Conservation (phyloP, 495 filamentous ascomycete genomes). For the Penicillium atrosanguineum region DNA sequence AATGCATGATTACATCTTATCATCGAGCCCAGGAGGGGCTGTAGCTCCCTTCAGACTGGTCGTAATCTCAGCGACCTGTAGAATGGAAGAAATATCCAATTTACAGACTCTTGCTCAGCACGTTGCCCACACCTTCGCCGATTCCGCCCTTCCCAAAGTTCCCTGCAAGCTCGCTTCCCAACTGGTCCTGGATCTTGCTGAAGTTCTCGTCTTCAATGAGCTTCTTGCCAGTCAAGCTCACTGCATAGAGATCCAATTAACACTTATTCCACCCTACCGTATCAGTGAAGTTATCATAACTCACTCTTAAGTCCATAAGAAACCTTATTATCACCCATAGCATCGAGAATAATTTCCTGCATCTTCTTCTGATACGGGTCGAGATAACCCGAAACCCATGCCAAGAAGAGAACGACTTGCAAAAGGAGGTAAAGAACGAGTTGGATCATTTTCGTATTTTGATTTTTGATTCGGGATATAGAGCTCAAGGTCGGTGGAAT, state of each 20-base stretch:
- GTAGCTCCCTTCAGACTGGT: neutral
- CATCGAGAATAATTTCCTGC: conserved; percentile 47
- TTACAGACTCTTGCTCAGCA: conserved; percentile 21
- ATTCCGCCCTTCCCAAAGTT: conserved; percentile 22
- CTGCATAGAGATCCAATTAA: conserved; percentile 6
- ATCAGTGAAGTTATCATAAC: neutral
- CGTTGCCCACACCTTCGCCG: conserved; percentile 22
- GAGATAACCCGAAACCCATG: conserved; percentile 35
- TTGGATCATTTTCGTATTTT: conserved; percentile 18
- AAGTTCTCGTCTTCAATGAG: conserved; percentile 37
- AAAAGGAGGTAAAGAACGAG: conserved; percentile 24
- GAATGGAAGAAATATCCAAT: neutral
- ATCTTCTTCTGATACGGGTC: conserved; percentile 38
- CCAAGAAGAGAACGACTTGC: conserved; percentile 24
- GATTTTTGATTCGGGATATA: neutral
- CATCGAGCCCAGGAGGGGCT: neutral
- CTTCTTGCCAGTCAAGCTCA: conserved; percentile 30
- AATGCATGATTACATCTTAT: neutral
- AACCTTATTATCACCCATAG: conserved; percentile 53
- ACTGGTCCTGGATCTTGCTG: conserved; percentile 33
- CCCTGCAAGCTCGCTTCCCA: conserved; percentile 28
- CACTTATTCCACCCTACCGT: neutral
- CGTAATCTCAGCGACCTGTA: neutral
- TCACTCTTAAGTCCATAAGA: conserved; percentile 39
- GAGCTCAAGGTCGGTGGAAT: neutral